A percentile compares a stretch with the other conserved stretches of the same genome.
Conservation (phyloP, 164 flowering plant genomes). For the Umbellularia californica region DNA sequence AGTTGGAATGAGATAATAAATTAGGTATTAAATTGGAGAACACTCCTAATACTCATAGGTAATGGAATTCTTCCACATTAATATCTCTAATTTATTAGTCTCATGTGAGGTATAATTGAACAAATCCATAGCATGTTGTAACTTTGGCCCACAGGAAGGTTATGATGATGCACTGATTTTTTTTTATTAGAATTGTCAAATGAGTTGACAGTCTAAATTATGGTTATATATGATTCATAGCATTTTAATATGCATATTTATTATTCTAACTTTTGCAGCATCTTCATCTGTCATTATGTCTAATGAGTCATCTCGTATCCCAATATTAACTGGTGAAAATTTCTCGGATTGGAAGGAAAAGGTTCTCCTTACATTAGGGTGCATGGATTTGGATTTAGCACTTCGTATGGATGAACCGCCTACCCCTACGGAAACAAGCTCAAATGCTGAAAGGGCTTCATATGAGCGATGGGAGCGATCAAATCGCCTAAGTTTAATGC, state of each 20-base stretch:
- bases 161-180: constrained; percentile 1
- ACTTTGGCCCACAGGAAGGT: not conserved
- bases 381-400: not conserved
- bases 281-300: not conserved
- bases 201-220: no score
- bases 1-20: not conserved
- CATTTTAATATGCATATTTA: not conserved
- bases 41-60: not conserved
- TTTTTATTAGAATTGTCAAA: no score
- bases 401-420: constrained; percentile 3
- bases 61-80: not conserved
- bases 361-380: not conserved
- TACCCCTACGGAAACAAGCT: not conserved
- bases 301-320: not conserved
- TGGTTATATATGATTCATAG: no score
- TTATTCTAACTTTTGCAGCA: not conserved
- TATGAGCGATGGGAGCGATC: constrained; percentile 4
- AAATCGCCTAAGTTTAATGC: not conserved
- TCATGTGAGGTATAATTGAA: not conserved
- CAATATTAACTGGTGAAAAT: not conserved
- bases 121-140: not conserved
- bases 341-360: not conserved
- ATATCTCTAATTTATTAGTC: not conserved
- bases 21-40: not conserved
- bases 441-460: not conserved